phyloP scores from a whole-genome alignment of 768 basidiomycete species.

The Kwoniella newhampshirensis region DNA sequence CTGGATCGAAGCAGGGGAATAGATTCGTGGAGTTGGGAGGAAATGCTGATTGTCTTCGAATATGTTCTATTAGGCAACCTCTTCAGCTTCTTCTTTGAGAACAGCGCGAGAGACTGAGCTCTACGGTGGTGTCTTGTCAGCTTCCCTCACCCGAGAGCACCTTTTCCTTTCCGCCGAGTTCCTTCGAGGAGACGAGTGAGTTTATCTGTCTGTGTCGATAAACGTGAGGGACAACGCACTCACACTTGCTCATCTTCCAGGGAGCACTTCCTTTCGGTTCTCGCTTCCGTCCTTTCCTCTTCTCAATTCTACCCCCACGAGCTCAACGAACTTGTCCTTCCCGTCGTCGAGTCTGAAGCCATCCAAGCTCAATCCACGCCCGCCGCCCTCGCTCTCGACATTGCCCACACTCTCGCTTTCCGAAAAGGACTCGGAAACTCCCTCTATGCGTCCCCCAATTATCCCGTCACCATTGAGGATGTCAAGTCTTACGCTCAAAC shows the following conservation, averaged over 20 bases:
- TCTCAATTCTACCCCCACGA: constrained; percentile 64
- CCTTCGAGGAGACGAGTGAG: constrained; percentile 91
- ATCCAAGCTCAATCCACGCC: constrained; percentile 64
- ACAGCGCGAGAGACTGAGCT: constrained; percentile 90
- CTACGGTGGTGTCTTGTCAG: constrained; percentile 84
- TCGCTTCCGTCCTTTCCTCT: constrained; percentile 78
- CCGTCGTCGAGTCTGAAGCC: constrained; percentile 70
- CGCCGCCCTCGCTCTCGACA: constrained; percentile 71
- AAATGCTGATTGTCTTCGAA: not conserved
- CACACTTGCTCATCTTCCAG: constrained; percentile 57
- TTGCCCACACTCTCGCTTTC: constrained; percentile 89
- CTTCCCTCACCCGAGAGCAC: constrained; percentile 82
- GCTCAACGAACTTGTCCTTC: constrained; percentile 57
- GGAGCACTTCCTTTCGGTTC: constrained; percentile 82
- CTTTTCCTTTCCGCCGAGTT: constrained; percentile 93
- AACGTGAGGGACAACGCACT: not conserved
- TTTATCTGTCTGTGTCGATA: constrained; percentile 43
- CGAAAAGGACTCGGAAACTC: constrained; percentile 88
- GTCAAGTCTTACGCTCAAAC: constrained; percentile 71
- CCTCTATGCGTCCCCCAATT: constrained; percentile 75
- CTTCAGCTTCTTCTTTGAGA: constrained; percentile 79
- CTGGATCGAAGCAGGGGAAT: not conserved
- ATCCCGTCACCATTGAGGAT: constrained; percentile 57
- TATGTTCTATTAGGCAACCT: constrained; percentile 67
- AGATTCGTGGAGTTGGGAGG: not conserved